Conservation (phyloP, 257 asterid genomes). For the Eucommia ulmoides region DNA sequence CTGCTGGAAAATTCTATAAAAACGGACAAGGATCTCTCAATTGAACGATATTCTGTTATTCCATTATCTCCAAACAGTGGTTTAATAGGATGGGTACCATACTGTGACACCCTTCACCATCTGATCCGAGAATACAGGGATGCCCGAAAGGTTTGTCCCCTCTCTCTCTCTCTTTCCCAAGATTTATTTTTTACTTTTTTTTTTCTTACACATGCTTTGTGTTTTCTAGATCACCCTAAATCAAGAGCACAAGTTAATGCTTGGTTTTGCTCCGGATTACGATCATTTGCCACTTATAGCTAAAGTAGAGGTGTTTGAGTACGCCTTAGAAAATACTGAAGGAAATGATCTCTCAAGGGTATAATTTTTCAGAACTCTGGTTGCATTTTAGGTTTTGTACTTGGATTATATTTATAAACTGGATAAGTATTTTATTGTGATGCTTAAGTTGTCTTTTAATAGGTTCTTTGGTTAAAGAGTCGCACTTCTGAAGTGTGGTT, state of each 20-base stretch:
- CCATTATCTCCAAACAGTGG: constrained; percentile 98
- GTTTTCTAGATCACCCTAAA: constrained; percentile 67
- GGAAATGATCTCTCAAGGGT: constrained; percentile 96
- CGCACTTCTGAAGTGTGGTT: constrained; percentile 99
- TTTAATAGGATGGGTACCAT: constrained; percentile 94
- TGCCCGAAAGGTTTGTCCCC: constrained; percentile 67
- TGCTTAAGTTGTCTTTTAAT: constrained; percentile 7
- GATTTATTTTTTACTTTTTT: too few species aligned
- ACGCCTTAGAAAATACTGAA: constrained; percentile 85
- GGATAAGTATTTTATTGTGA: constrained; percentile 11
- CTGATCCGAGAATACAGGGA: constrained; percentile 96
- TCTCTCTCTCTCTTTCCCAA: constrained; percentile 5
- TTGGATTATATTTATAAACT: constrained; percentile 1
- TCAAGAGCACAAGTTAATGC: constrained; percentile 98
- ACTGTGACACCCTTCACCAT: constrained; percentile 93
- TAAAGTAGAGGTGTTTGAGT: constrained; percentile 96
- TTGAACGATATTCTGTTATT: constrained; percentile 86
- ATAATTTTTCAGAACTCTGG: constrained; percentile 14
- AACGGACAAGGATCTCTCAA: constrained; percentile 93
- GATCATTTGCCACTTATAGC: constrained; percentile 92
- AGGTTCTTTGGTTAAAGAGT: constrained; percentile 99
- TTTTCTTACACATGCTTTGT: constrained; percentile 10
- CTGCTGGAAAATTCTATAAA: constrained; percentile 84
- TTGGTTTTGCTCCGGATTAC: constrained; percentile 92
- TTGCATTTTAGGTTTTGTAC: too few species aligned